These are phyloP conservation scores for Ogataea glucozyma DNA, from an alignment of 805 yeast species.

Conservation along the genomic window DNA sequence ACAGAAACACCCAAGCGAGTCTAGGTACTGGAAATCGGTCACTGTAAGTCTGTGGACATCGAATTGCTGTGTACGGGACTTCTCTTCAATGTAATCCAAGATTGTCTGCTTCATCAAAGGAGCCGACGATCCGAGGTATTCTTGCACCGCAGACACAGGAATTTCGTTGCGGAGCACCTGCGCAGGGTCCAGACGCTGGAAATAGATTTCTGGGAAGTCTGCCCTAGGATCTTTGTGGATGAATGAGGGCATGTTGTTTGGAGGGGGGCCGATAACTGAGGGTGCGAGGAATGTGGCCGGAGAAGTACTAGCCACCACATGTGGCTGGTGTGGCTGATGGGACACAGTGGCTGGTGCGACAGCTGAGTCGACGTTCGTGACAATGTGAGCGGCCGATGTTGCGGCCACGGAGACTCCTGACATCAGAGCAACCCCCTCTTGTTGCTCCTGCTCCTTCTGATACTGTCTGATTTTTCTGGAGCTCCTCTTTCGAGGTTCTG, in stretches of 20 bases:
- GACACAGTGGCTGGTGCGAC: no score
- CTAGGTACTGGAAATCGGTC: slow-evolving; percentile 25
- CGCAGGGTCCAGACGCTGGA: slow-evolving; percentile 25
- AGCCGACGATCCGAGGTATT: slow-evolving; percentile 36
- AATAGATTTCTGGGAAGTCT: slow-evolving; percentile 27
- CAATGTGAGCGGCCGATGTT: not conserved
- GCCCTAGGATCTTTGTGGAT: slow-evolving; percentile 27
- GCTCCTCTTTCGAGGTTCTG: slow-evolving; percentile 42
- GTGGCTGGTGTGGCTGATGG: no score
- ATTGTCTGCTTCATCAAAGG: slow-evolving; percentile 34
- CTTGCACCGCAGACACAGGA: slow-evolving; percentile 21
- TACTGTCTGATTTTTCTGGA: slow-evolving; percentile 28
- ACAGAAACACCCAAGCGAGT: slow-evolving; percentile 58
- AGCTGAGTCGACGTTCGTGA: not conserved
- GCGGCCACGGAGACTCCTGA: not conserved
- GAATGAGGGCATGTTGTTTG: slow-evolving; percentile 17
- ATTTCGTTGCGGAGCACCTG: slow-evolving; percentile 21
- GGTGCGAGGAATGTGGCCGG: not conserved
- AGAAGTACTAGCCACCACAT: no score
- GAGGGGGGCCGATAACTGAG: not conserved
- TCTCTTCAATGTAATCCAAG: slow-evolving; percentile 25
- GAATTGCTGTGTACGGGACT: slow-evolving; percentile 2
- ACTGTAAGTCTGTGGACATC: slow-evolving; percentile 17
- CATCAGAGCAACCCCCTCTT: not conserved
- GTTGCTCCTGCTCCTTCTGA: slow-evolving; percentile 6